Conservation (phyloP, 257 asterid genomes). For the Scutellaria barbata region DNA sequence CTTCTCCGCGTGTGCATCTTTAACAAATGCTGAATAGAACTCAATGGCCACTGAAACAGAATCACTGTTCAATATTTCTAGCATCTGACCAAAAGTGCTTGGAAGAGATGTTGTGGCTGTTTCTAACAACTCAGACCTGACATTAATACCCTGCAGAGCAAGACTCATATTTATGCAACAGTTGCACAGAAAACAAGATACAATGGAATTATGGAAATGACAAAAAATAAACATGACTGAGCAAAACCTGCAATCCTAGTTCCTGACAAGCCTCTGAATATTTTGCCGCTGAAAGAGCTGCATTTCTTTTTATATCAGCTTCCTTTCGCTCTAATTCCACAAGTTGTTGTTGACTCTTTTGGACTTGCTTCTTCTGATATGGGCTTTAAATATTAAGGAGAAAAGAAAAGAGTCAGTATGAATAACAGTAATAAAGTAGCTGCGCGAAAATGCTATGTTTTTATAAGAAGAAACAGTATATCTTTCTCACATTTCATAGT, state of each 20-base stretch:
- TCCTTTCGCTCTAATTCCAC: slow-evolving; percentile 87
- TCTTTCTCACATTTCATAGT: slow-evolving; percentile 83
- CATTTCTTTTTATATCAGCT: slow-evolving; percentile 90
- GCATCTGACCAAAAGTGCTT: slow-evolving; percentile 62
- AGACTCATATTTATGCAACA: neutral
- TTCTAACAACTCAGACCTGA: slow-evolving; percentile 79
- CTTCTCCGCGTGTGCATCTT: slow-evolving; percentile 79
- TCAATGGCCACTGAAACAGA: slow-evolving; percentile 75
- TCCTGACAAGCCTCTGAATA: slow-evolving; percentile 94
- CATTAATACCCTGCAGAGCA: slow-evolving; percentile 74
- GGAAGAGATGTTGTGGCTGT: slow-evolving; percentile 82
- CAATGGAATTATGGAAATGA: slow-evolving; percentile 4
- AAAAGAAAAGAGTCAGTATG: slow-evolving; percentile 26
- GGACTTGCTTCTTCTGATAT: slow-evolving; percentile 86
- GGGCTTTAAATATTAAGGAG: slow-evolving; percentile 54
- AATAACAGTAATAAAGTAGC: neutral
- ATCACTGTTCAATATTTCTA: slow-evolving; percentile 75
- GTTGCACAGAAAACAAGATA: slow-evolving; percentile 20
- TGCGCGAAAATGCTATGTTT: slow-evolving; percentile 8
- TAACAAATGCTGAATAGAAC: slow-evolving; percentile 77
- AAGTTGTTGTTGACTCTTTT: slow-evolving; percentile 90
- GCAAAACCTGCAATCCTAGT: slow-evolving; percentile 84
- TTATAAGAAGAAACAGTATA: neutral
- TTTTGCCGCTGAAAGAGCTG: slow-evolving; percentile 85
- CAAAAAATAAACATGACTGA: slow-evolving; percentile 8